phyloP scores from a whole-genome alignment of 2,329 filamentous ascomycete genomes.

The Fulvia fulva region DNA sequence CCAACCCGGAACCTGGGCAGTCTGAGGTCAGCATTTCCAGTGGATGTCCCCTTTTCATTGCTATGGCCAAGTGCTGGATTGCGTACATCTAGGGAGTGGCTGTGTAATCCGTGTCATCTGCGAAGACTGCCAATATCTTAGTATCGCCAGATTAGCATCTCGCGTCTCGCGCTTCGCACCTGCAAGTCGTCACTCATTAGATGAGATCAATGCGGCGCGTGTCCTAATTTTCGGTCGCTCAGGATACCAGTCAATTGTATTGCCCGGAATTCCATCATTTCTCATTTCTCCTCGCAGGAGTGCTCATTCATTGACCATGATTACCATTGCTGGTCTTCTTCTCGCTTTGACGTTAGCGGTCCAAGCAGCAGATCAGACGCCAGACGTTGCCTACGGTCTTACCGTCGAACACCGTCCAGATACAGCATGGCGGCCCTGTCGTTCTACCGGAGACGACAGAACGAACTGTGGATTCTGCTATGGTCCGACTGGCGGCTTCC shows the following conservation, averaged over 20 bases:
- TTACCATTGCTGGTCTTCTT: too few species aligned
- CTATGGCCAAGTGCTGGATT: not conserved
- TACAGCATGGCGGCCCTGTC: not conserved
- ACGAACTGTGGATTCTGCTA: not conserved
- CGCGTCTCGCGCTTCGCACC: not conserved
- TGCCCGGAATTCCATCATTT: not conserved
- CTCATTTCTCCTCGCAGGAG: too few species aligned
- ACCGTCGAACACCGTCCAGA: not conserved
- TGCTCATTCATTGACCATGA: too few species aligned
- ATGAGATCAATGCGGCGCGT: not conserved
- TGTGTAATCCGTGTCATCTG: not conserved
- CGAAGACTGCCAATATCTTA: not conserved
- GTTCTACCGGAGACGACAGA: not conserved
- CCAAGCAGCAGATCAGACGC: too few species aligned
- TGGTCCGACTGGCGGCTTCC: not conserved
- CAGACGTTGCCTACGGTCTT: not conserved
- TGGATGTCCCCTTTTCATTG: not conserved
- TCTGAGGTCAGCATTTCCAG: not conserved
- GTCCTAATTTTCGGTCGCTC: not conserved
- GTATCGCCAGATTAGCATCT: not conserved
- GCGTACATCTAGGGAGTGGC: not conserved
- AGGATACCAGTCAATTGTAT: not conserved
- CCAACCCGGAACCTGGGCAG: not conserved
- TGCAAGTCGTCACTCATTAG: not conserved
- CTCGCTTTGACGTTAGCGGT: too few species aligned